These are phyloP conservation scores for Carex parvula DNA, from an alignment of 176 grass and related monocot species.

Conservation along the genomic window DNA sequence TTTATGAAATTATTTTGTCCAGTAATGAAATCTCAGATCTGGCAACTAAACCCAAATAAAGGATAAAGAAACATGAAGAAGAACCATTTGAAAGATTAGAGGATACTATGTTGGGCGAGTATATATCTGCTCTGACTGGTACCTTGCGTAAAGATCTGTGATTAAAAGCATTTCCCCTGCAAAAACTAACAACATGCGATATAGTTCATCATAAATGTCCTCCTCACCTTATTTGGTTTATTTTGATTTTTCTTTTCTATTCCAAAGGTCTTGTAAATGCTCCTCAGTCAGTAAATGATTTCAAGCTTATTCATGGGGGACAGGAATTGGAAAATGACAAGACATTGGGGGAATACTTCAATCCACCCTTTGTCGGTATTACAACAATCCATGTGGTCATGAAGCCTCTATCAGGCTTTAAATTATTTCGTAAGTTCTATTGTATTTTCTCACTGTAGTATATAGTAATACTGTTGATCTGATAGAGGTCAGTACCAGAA, in stretches of 20 bases:
- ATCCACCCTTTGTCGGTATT: not conserved
- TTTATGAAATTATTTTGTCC: not conserved
- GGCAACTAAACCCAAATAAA: not conserved
- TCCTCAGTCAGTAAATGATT: slow-evolving; percentile 2
- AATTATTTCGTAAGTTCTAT: slow-evolving; percentile 18
- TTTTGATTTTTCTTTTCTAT: not conserved
- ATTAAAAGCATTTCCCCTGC: not conserved
- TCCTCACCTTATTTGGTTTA: not conserved
- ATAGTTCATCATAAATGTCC: not conserved
- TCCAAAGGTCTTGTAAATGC: slow-evolving; percentile 17
- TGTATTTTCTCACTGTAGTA: not conserved
- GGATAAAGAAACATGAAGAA: not conserved
- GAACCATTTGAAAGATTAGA: not conserved
- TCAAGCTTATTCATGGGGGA: slow-evolving; percentile 24
- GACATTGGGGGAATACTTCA: not conserved
- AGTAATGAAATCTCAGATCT: not conserved
- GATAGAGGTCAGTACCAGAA: not conserved
- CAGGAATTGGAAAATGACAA: slow-evolving; percentile 1
- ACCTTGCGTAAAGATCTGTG: not conserved
- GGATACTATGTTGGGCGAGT: not conserved
- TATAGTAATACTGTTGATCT: not conserved
- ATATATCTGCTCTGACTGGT: not conserved
- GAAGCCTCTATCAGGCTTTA: slow-evolving; percentile 11
- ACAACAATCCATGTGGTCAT: slow-evolving; percentile 18
- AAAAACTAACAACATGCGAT: not conserved